Percentiles rank a stretch among this genome's conserved stretches.
phyloP scores from a whole-genome alignment of 2,329 filamentous ascomycete genomes.

The Trematosphaeria pertusa region DNA sequence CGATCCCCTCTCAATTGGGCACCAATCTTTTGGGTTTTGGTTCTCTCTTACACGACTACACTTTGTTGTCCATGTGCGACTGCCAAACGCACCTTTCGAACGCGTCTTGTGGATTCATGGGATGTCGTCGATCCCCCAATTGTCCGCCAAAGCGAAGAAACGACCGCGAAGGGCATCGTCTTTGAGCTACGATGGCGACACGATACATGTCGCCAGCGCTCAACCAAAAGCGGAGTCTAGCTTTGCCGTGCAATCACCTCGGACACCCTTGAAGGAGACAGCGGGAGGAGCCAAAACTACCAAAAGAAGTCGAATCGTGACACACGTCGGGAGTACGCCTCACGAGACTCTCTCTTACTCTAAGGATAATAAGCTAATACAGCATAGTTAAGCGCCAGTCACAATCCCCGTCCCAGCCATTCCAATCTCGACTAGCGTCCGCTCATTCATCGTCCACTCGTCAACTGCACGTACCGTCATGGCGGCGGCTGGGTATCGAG shows the following conservation, averaged over 20 bases:
- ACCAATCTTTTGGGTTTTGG: no score
- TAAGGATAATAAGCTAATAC: no score
- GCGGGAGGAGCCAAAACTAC: not conserved
- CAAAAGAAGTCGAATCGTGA: not conserved
- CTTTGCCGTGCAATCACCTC: not conserved
- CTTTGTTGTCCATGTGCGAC: no score
- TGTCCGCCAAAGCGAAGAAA: not conserved
- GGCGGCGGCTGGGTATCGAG: conserved; percentile 5
- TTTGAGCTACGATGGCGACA: conserved; percentile 1
- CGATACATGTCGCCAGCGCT: conserved; percentile 4
- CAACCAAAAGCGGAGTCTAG: not conserved
- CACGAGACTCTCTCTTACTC: not conserved
- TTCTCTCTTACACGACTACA: no score
- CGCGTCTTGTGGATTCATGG: no score
- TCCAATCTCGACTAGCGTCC: no score
- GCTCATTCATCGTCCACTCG: no score
- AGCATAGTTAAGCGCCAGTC: no score
- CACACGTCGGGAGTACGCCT: conserved; percentile 5
- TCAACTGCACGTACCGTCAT: conserved; percentile 6
- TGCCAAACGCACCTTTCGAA: no score
- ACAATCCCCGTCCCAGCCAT: no score
- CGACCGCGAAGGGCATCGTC: not conserved
- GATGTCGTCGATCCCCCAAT: no score
- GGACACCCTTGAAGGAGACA: conserved; percentile 2
- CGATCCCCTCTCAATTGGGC: no score